These are phyloP conservation scores for Debaryomyces hansenii DNA, from an alignment of 805 yeast species.

Conservation along the genomic window DNA sequence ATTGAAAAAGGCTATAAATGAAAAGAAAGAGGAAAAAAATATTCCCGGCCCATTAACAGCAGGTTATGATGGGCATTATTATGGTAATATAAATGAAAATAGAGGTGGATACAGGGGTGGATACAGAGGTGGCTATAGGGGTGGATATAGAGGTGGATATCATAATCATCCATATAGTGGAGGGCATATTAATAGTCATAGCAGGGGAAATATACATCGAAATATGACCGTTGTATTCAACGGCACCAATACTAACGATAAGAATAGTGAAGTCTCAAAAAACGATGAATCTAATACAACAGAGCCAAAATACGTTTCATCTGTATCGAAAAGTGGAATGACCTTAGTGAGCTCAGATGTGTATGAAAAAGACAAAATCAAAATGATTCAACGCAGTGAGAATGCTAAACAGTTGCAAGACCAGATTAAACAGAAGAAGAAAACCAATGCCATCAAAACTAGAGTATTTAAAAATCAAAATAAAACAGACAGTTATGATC, in stretches of 20 bases:
- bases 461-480: constrained; percentile 28
- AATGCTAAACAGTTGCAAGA: constrained; percentile 7
- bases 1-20: constrained; percentile 24
- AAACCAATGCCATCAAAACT: constrained; percentile 10
- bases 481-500: constrained; percentile 45
- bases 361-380: constrained; percentile 30
- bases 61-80: neutral
- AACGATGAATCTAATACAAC: neutral
- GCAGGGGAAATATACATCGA: constrained; percentile 7
- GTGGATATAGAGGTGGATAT: neutral
- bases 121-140: neutral
- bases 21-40: constrained; percentile 12
- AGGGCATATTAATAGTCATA: neutral
- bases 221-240: constrained; percentile 33
- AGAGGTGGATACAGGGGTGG: constrained; percentile 11
- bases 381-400: constrained; percentile 7
- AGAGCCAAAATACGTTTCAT: constrained; percentile 14
- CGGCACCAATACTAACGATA: constrained; percentile 6
- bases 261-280: neutral
- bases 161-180: neutral
- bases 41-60: neutral
- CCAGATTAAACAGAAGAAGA: constrained; percentile 12
- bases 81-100: constrained; percentile 1
- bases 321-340: constrained; percentile 35
- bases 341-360: constrained; percentile 37